Conservation (phyloP, 371 early-diverging fungal genomes). For the Mortierella sp. region DNA sequence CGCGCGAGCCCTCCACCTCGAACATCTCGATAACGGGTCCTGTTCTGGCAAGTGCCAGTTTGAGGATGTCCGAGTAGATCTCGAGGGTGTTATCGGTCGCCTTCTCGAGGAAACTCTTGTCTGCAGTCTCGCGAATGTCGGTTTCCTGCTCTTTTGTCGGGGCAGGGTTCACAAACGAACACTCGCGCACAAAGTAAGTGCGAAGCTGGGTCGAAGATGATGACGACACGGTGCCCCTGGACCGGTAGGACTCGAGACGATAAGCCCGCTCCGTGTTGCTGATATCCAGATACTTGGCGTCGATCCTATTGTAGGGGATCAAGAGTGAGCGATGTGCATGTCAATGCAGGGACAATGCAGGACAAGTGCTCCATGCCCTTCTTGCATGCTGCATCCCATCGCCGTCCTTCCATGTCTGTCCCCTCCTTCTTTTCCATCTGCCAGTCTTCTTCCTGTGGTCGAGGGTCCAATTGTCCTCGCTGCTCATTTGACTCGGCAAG, state of each 20-base stretch:
- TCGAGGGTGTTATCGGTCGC: constrained; percentile 92
- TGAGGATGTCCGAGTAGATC: constrained; percentile 88
- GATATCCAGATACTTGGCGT: constrained; percentile 89
- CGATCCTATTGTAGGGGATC: constrained; percentile 73
- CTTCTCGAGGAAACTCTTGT: constrained; percentile 93
- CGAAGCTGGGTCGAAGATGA: constrained; percentile 89
- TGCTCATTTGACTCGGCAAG: too few relatives aligned
- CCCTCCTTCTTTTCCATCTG: too few relatives aligned
- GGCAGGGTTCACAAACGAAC: constrained; percentile 85
- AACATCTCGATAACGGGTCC: constrained; percentile 96
- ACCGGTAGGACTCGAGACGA: constrained; percentile 96
- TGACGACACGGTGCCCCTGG: constrained; percentile 88
- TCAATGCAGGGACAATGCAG: neutral
- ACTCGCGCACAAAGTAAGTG: constrained; percentile 94
- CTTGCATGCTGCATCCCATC: too few relatives aligned
- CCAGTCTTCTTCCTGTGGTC: too few relatives aligned
- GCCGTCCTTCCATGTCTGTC: too few relatives aligned
- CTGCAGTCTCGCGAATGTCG: constrained; percentile 90
- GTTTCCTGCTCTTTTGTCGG: constrained; percentile 80
- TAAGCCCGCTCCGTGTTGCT: constrained; percentile 79
- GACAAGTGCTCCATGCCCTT: too few relatives aligned
- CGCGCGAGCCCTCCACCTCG: constrained; percentile 85
- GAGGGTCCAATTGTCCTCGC: too few relatives aligned
- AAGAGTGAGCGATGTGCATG: too few relatives aligned
- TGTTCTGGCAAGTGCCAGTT: constrained; percentile 83